These are phyloP conservation scores for Veloporphyrellus conicus DNA, from an alignment of 1,284 basidiomycete species.

Conservation along the genomic window DNA sequence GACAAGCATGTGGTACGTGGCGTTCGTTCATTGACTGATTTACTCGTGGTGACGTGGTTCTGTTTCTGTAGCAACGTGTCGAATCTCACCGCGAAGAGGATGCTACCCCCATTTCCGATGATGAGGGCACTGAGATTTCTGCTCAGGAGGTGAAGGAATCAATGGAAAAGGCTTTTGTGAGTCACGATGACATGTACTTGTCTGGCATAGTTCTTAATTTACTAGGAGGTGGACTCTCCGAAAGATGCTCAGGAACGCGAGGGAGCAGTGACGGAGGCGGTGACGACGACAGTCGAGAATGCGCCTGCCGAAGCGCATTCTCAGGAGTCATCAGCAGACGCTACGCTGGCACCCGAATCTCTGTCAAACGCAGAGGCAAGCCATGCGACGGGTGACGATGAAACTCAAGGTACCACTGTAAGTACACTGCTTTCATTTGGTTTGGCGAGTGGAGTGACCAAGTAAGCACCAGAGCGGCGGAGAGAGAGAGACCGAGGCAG, in stretches of 20 bases:
- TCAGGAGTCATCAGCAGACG: conserved; percentile 1
- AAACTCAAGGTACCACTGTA: conserved; percentile 10
- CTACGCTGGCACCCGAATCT: neutral
- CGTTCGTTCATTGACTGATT: neutral
- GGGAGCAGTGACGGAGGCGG: conserved; percentile 13
- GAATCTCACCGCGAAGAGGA: conserved; percentile 11
- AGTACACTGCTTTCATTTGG: conserved; percentile 6
- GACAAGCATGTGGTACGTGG: conserved; percentile 15
- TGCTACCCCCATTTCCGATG: conserved; percentile 24
- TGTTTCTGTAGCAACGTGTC: conserved; percentile 20
- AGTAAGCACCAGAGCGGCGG: conserved; percentile 1
- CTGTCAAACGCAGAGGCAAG: conserved; percentile 2
- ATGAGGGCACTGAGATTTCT: conserved; percentile 34
- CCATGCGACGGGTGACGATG: conserved; percentile 6
- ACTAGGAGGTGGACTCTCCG: conserved; percentile 32
- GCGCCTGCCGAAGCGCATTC: neutral
- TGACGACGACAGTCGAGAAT: neutral
- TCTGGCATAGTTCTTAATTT: conserved; percentile 8
- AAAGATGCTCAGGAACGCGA: conserved; percentile 30
- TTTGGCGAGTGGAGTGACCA: conserved; percentile 6
- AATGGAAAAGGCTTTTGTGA: conserved; percentile 32
- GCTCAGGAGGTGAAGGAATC: conserved; percentile 36
- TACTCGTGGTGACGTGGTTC: conserved; percentile 1
- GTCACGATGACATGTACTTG: conserved; percentile 13
- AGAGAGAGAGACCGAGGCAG: neutral